A percentile compares a stretch with the other conserved stretches of the same genome.
Conservation (phyloP, 108 stramenopile species). For the Epithemia pelagica region DNA sequence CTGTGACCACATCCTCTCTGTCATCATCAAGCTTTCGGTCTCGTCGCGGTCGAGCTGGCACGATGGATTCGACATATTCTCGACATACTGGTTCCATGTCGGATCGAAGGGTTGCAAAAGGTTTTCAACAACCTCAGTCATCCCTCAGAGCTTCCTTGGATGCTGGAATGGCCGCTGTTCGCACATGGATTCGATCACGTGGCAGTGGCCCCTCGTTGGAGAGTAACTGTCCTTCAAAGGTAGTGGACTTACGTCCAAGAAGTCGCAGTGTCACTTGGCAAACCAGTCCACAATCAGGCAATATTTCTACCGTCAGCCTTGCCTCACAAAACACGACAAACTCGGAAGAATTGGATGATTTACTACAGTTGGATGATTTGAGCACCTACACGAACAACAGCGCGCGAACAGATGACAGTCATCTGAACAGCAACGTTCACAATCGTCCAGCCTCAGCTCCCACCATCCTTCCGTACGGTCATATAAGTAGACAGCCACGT, state of each 20-base stretch:
- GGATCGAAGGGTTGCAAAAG: too few species aligned
- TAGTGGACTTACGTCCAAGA: not conserved
- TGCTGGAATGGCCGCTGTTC: constrained; percentile 52
- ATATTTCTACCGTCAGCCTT: not conserved
- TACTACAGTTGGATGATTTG: not conserved
- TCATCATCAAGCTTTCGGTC: not conserved
- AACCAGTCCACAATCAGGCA: not conserved
- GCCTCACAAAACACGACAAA: not conserved
- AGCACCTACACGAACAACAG: not conserved
- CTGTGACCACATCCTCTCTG: not conserved
- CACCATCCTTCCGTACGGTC: not conserved
- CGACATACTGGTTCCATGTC: not conserved
- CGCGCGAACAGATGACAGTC: not conserved
- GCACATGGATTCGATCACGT: constrained; percentile 48
- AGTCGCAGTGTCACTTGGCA: constrained; percentile 5
- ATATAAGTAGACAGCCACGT: not conserved
- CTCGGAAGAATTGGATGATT: not conserved
- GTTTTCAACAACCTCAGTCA: too few species aligned
- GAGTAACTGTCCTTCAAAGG: not conserved
- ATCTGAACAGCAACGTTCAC: not conserved
- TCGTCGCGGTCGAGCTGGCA: not conserved
- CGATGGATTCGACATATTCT: not conserved
- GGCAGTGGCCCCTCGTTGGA: not conserved
- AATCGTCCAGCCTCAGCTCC: not conserved
- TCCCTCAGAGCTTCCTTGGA: constrained; percentile 31